Conservation (phyloP, 2,329 filamentous ascomycete species). For the Exserohilum rostratum region DNA sequence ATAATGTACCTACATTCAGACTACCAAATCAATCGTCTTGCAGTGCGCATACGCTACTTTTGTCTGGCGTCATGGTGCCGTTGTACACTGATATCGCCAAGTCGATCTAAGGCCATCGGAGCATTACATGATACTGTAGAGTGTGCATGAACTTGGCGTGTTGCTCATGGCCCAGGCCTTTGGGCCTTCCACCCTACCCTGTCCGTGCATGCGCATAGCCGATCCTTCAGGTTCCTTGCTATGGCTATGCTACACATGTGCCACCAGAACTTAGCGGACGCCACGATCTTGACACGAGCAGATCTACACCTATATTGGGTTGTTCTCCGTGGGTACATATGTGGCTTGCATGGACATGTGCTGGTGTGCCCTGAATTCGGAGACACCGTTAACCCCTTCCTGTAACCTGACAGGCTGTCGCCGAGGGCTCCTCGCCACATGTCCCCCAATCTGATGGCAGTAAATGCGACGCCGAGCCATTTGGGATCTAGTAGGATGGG, state of each 20-base stretch:
- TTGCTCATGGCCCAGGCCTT: constrained; percentile 37
- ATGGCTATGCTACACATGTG: constrained; percentile 17
- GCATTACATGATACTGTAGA: constrained; percentile 27
- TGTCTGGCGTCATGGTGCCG: constrained; percentile 29
- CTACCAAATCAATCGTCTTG: constrained; percentile 34
- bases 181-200: constrained; percentile 16
- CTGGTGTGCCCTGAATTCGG: not conserved
- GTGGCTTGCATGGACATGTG: constrained; percentile 37
- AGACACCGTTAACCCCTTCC: not conserved
- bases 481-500: constrained; percentile 16
- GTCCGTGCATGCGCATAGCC: constrained; percentile 20
- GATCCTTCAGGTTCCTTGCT: constrained; percentile 34
- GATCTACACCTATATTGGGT: constrained; percentile 1
- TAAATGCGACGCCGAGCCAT: constrained; percentile 8
- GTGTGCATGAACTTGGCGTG: constrained; percentile 37
- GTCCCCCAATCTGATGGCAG: constrained; percentile 1
- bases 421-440: constrained; percentile 12
- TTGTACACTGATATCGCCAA: constrained; percentile 48
- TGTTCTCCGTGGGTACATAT: constrained; percentile 29
- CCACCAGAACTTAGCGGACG: constrained; percentile 20
- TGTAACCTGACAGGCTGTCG: constrained; percentile 9
- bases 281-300: not conserved
- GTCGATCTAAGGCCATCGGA: constrained; percentile 33
- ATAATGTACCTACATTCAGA: constrained; percentile 26
- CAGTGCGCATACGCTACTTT: constrained; percentile 33